Base-by-base conservation (phyloP, 495 filamentous ascomycete genomes). In the Hypoxylon fragiforme region DNA sequence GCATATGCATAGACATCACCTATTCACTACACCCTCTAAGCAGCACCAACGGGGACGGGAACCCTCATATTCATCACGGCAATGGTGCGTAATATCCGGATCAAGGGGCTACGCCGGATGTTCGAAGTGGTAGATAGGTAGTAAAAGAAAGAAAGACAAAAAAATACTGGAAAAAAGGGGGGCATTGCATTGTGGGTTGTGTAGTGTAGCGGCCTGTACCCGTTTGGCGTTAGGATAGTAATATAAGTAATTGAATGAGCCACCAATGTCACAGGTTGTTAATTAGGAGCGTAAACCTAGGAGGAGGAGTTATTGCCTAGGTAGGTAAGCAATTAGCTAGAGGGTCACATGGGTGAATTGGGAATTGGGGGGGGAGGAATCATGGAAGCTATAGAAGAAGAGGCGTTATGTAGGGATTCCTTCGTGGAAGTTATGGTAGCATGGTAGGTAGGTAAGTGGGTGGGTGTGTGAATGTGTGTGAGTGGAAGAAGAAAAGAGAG, bases 1-100 rank as follows among this genome's bases (percentile, higher is more conserved):
- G 49, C 60, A 51, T 43, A 56, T 53, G 58, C 58, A 44, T 47
- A 57, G 30, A 42, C 39, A 62, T 57, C 52, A 57, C 58, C 58
- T 46, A 44, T n/a, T n/a, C n/a, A n/a, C 52, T 52, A 57, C 58
- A 62, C 50, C 53, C 49, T 46, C 36, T 24, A 35, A 36, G 54
- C 38, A 44, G 38, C 59, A 62, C 60, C 49, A 57, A 50, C 44
- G 34, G 41, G 49, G 37, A 39, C 44, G 54, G 54, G 54, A 54
- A 41, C 24, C 9, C 24, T 28, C 24, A 9, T 9, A 4, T 9
- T 57, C 58, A 39, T 43, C 49, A 45, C 49, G 49, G 28, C 48
- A 38, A 54, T 39, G 53, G 44, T 37, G 30, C 39, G 44, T 40
- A 54, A 50, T 54, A 54, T 54, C 44, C 49, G 49, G 53, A 34